Conservation (phyloP, 2,329 filamentous ascomycete genomes). For the Coniosporium tulheliwenetii region DNA sequence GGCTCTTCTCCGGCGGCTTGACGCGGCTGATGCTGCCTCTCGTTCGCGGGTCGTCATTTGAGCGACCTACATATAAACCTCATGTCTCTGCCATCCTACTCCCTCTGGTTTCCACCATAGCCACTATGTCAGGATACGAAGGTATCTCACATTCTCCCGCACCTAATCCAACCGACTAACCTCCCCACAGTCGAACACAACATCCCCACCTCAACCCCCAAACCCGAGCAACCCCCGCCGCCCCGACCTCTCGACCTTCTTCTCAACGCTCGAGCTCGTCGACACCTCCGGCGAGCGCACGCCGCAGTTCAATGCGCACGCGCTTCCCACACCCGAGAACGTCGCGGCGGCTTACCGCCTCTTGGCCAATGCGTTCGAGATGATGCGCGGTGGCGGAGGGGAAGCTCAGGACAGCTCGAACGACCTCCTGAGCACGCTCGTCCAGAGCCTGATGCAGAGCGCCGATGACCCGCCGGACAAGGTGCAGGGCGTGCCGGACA, state of each 20-base stretch:
- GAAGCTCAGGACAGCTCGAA: constrained; percentile 6
- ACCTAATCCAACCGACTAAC: constrained; percentile 5
- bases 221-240: constrained; percentile 28
- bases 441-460: constrained; percentile 35
- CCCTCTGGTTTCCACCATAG: no score
- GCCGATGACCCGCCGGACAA: constrained; percentile 44
- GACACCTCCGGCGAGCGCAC: constrained; percentile 35
- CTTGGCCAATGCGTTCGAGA: constrained; percentile 44
- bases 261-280: constrained; percentile 43
- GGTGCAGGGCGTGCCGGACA: constrained; percentile 45
- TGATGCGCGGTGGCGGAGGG: constrained; percentile 31
- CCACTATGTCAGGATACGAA: constrained; percentile 30
- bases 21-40: no score
- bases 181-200: constrained; percentile 29
- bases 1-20: no score
- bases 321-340: constrained; percentile 43
- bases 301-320: constrained; percentile 34
- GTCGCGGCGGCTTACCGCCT: constrained; percentile 43
- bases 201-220: constrained; percentile 17
- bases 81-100: no score
- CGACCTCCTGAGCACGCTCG: constrained; percentile 37
- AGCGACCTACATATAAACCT: no score
- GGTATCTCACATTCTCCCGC: constrained; percentile 13
- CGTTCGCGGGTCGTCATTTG: no score
- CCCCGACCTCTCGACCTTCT: constrained; percentile 51